A percentile compares a stretch with the other conserved stretches of the same genome.
phyloP scores from a whole-genome alignment of 805 yeast species.

The Nakazawaea wickerhamii region DNA sequence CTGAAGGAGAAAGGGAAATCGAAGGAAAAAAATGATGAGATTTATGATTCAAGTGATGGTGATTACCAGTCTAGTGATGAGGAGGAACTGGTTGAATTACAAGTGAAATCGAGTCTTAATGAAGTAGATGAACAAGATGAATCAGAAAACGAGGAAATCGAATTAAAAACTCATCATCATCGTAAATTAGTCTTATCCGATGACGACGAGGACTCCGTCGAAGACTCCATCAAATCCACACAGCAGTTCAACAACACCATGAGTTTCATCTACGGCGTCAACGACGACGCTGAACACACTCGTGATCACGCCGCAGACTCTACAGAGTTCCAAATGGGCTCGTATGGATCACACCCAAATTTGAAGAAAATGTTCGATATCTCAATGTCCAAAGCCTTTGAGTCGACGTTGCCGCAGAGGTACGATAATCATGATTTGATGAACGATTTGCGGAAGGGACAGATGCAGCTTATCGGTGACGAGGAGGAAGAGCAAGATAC shows the following conservation, averaged over 20 bases:
- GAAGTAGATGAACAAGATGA: conserved; percentile 20
- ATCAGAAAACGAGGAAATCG: conserved; percentile 3
- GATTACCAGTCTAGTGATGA: conserved; percentile 19
- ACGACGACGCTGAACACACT: conserved; percentile 13
- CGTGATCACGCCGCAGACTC: conserved; percentile 20
- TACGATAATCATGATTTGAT: conserved; percentile 3
- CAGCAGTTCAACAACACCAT: neutral
- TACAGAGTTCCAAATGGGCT: conserved; percentile 13
- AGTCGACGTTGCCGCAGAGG: conserved; percentile 7
- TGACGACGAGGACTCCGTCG: conserved; percentile 16
- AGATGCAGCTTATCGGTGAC: conserved; percentile 12
- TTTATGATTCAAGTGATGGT: conserved; percentile 18
- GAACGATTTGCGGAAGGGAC: conserved; percentile 11
- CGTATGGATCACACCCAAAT: conserved; percentile 13
- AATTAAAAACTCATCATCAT: too few relatives aligned
- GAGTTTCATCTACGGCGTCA: conserved; percentile 8
- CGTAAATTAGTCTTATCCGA: conserved; percentile 8
- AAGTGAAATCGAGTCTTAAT: conserved; percentile 14
- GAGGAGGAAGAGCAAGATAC: conserved; percentile 10
- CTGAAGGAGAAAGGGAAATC: conserved; percentile 12
- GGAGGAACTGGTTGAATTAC: conserved; percentile 21
- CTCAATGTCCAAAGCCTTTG: conserved; percentile 10
- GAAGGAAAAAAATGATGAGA: conserved; percentile 15
- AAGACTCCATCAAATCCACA: conserved; percentile 13
- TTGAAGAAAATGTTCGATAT: conserved; percentile 11